Conservation (phyloP, 495 filamentous ascomycete species). For the Xylaria palmicola region DNA sequence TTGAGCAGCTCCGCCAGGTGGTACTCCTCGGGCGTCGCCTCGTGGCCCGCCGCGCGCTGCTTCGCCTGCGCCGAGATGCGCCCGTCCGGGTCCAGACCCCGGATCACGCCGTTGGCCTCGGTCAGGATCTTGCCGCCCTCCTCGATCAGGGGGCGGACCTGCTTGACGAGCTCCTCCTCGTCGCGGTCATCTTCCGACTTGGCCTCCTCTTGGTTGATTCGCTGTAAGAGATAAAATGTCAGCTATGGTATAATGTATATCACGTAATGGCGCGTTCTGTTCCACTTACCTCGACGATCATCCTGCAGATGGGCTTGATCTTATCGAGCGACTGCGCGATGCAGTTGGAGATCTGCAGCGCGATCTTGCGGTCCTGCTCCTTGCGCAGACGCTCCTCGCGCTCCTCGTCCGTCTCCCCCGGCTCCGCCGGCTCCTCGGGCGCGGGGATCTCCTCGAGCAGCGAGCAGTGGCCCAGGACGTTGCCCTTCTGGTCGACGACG, state of each 20-base stretch:
- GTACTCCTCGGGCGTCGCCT: slow-evolving; percentile 85
- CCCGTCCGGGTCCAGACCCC: slow-evolving; percentile 87
- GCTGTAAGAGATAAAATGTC: slow-evolving; percentile 39
- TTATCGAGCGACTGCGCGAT: slow-evolving; percentile 78
- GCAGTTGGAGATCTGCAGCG: slow-evolving; percentile 71
- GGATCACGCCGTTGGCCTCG: slow-evolving; percentile 87
- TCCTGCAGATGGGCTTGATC: slow-evolving; percentile 80
- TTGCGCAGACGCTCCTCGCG: slow-evolving; percentile 53
- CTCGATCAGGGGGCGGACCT: slow-evolving; percentile 84
- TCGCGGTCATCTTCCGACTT: slow-evolving; percentile 89
- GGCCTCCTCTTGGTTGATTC: slow-evolving; percentile 75
- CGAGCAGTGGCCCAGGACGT: slow-evolving; percentile 75
- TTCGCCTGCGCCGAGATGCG: slow-evolving; percentile 83
- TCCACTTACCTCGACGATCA: slow-evolving; percentile 76
- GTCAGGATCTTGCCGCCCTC: slow-evolving; percentile 76
- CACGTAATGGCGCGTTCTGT: no score
- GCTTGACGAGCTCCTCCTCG: slow-evolving; percentile 81
- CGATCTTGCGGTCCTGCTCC: slow-evolving; percentile 71
- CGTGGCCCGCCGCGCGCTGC: slow-evolving; percentile 72
- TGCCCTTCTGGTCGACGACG: slow-evolving; percentile 79
- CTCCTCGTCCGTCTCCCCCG: slow-evolving; percentile 49
- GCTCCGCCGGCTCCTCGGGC: slow-evolving; percentile 48
- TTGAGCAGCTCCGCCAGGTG: slow-evolving; percentile 80
- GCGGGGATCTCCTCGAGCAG: slow-evolving; percentile 73
- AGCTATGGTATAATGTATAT: neutral